Percentiles rank a stretch among this genome's conserved stretches.
Conservation (phyloP, 352 stramenopile species). For the Globisporangium apiculatum region DNA sequence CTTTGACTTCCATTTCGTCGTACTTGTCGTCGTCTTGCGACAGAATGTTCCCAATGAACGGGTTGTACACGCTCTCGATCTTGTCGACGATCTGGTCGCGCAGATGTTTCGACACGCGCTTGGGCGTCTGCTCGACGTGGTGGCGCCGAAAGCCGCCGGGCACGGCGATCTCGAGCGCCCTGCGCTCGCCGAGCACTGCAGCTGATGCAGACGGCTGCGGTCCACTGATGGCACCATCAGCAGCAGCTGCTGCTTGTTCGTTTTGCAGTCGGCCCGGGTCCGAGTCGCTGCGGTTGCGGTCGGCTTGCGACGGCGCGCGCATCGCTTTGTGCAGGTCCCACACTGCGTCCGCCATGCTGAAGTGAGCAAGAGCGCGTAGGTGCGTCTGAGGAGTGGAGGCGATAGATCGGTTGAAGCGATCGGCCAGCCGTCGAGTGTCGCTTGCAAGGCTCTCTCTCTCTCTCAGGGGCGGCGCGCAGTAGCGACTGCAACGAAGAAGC, state of each 20-base stretch:
- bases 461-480: background rate
- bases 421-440: too few species aligned
- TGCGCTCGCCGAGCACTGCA: constrained; percentile 16
- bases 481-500: constrained; percentile 1
- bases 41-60: constrained; percentile 76
- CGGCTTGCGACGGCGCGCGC: constrained; percentile 7
- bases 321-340: constrained; percentile 46
- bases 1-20: constrained; percentile 61
- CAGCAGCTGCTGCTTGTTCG: background rate
- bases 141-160: constrained; percentile 66
- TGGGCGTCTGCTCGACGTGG: constrained; percentile 35
- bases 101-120: constrained; percentile 41
- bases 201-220: constrained; percentile 15
- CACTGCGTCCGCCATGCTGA: constrained; percentile 35
- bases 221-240: background rate
- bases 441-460: too few species aligned
- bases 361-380: too few species aligned
- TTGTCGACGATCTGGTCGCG: constrained; percentile 65
- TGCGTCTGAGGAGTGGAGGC: too few species aligned
- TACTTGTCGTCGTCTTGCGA: constrained; percentile 80
- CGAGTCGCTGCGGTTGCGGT: constrained; percentile 40
- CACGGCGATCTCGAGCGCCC: constrained; percentile 57
- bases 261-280: constrained; percentile 29
- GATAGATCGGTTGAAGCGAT: too few species aligned
- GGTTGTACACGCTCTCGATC: constrained; percentile 74